Conservation (phyloP, 306 rosid species). For the Lablab purpureus region DNA sequence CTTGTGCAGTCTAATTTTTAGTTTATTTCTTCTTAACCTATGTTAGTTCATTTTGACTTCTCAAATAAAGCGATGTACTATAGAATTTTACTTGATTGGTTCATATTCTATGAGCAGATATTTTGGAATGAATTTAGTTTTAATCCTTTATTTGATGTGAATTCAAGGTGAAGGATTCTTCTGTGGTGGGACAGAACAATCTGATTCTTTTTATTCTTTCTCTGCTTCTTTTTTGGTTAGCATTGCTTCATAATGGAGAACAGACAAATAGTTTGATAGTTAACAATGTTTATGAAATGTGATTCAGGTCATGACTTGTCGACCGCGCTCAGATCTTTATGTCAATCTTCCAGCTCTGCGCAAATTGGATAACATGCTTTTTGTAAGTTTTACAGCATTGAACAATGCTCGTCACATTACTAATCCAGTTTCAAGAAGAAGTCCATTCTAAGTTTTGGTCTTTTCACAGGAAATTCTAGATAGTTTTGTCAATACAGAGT, state of each 20-base stretch:
- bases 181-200: not conserved
- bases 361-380: slow-evolving; percentile 96
- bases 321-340: slow-evolving; percentile 89
- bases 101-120: not conserved
- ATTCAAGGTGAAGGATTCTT: not conserved
- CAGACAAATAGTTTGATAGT: not conserved
- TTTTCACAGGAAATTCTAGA: slow-evolving; percentile 80
- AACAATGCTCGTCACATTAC: slow-evolving; percentile 13
- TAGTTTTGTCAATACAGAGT: slow-evolving; percentile 73
- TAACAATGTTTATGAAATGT: slow-evolving; percentile 38
- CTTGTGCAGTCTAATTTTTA: not conserved
- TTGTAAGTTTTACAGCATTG: slow-evolving; percentile 65
- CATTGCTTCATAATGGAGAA: not conserved
- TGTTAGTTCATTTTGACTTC: not conserved
- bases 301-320: slow-evolving; percentile 89
- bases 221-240: not conserved
- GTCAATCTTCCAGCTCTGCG: slow-evolving; percentile 94
- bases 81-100: slow-evolving; percentile 23
- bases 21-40: not conserved
- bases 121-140: not conserved
- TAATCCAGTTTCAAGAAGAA: slow-evolving; percentile 22
- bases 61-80: slow-evolving; percentile 7
- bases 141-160: not conserved
- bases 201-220: not conserved
- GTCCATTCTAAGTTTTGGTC: slow-evolving; percentile 42